A percentile compares a stretch with the other conserved stretches of the same genome.
These are phyloP conservation scores for Enterocytospora artemiae DNA, from an alignment of 371 early-diverging fungal species.

Conservation along the genomic window DNA sequence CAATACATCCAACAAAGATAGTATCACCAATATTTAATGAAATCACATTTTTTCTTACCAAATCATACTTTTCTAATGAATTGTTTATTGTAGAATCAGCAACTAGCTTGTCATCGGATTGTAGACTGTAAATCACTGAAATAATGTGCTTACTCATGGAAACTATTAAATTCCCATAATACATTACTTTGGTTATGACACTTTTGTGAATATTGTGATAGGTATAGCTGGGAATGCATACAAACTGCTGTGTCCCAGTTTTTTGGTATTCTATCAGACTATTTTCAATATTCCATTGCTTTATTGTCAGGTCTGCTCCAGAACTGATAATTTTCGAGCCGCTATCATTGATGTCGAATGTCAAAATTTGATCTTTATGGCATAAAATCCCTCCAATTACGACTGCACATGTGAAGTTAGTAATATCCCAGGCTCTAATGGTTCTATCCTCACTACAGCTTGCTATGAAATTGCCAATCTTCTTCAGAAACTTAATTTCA, in stretches of 20 bases:
- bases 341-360: slow-evolving; percentile 60
- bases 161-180: slow-evolving; percentile 44
- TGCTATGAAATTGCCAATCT: slow-evolving; percentile 59
- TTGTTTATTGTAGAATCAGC: neutral
- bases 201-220: slow-evolving; percentile 23
- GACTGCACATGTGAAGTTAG: slow-evolving; percentile 59
- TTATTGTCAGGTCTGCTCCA: slow-evolving; percentile 64
- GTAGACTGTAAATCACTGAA: slow-evolving; percentile 7
- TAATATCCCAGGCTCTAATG: slow-evolving; percentile 67
- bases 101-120: neutral
- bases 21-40: neutral
- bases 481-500: slow-evolving; percentile 27
- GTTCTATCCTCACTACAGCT: slow-evolving; percentile 68
- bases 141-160: slow-evolving; percentile 20
- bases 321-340: slow-evolving; percentile 62
- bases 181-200: slow-evolving; percentile 35
- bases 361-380: slow-evolving; percentile 63
- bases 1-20: slow-evolving; percentile 7
- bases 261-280: neutral
- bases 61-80: neutral
- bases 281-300: slow-evolving; percentile 57
- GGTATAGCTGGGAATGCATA: slow-evolving; percentile 20
- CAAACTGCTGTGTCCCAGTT: neutral
- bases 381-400: slow-evolving; percentile 61
- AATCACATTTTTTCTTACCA: neutral